Conservation (phyloP, 2,329 filamentous ascomycete species). For the Fusarium pseudonygamai region DNA sequence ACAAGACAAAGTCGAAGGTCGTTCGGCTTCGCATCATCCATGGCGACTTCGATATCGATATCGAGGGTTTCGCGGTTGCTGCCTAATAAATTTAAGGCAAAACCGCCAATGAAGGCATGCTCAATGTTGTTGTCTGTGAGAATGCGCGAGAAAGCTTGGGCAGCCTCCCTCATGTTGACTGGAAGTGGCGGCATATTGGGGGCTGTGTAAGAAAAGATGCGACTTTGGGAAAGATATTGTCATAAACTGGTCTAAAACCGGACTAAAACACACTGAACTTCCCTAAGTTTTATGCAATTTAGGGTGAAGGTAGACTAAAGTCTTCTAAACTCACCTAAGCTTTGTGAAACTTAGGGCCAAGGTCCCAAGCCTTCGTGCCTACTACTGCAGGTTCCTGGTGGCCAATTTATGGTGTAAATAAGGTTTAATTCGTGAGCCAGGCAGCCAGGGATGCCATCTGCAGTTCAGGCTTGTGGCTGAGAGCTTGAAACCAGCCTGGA, state of each 20-base stretch:
- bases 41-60: not conserved
- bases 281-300: not conserved
- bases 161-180: not conserved
- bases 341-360: not conserved
- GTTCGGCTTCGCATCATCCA: not conserved
- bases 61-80: not conserved
- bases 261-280: not conserved
- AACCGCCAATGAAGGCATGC: not conserved
- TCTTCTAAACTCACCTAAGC: not conserved
- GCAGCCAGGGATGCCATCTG: no score
- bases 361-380: not conserved
- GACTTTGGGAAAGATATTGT: not conserved
- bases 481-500: not conserved
- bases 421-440: no score
- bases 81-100: not conserved
- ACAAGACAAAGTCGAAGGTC: not conserved
- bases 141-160: not conserved
- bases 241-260: not conserved
- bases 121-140: rapidly evolving
- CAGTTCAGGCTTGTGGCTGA: not conserved
- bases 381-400: not conserved
- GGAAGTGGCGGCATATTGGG: rapidly evolving
- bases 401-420: not conserved
- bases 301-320: not conserved
- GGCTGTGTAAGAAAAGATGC: rapidly evolving